Evolutionary conservation across 1,284 basidiomycete genomes (phyloP), one percentile per base, ranked within the genome.

Genomic region (Laetiporus sulphureus): DNA sequence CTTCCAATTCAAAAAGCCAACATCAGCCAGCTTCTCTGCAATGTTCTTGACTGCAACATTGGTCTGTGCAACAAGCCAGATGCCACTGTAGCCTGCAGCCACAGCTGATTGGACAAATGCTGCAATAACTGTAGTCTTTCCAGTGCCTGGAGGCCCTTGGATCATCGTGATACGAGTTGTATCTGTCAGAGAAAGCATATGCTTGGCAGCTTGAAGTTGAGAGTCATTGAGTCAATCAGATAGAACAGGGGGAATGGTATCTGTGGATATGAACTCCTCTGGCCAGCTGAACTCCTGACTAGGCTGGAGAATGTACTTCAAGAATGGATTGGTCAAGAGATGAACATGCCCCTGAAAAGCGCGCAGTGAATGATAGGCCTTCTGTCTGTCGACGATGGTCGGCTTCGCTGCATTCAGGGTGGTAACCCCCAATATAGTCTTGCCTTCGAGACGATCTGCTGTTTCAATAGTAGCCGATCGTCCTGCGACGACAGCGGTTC

Each of bases 51-150:
- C 76, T n/a, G 77, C 77, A 30, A 78, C 69, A 52, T 79, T 79
- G 0, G 72, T 80, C 40, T 89, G 80, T 4, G 85, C 83, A 41
- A 82, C 64, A 6, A 89, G 68, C 82, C 83, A 89, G 7, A 85
- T 72, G 2, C 76, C 77, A 46, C 51, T 49, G 12, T 52, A 38
- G 23, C 66, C 62, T 25, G 69, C 65, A 35, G 63, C 51, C 15
- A 59, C 50, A 19, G 65, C 51, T 36, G 62, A 66, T 2, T 63
- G 56, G 4, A 83, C 79, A 65, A 62, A 77, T 11, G 73, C 67
- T 3, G 79, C 76, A 53, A 84, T 83, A 2, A 81, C 77, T 23
- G 73, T 74, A 0, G 79, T 81, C 54, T 82, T 81, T 3, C 79
- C 76, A 38, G 71, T 71, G 3, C 73, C 72, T 3, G 73, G 72